Conservation (phyloP, 2,329 filamentous ascomycete genomes). For the Botrytis medusae region DNA sequence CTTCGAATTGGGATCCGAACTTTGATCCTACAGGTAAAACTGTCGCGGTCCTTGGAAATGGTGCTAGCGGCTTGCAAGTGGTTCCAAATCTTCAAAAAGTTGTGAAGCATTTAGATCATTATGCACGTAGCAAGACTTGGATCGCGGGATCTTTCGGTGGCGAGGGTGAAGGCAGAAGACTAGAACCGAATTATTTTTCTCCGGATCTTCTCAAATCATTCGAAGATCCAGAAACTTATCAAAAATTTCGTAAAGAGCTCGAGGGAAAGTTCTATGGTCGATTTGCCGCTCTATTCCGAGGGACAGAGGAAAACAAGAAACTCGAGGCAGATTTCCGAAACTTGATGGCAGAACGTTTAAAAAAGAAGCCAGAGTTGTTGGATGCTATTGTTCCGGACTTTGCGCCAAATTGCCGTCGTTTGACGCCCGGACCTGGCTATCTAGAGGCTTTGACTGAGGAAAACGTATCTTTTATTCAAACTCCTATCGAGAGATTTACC, state of each 20-base stretch:
- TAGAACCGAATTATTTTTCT: conserved; percentile 54
- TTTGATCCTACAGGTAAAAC: conserved; percentile 49
- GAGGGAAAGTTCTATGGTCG: conserved; percentile 63
- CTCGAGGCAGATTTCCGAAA: conserved; percentile 40
- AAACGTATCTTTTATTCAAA: conserved; percentile 62
- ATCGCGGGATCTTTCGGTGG: conserved; percentile 48
- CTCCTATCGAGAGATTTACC: conserved; percentile 58
- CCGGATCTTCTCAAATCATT: conserved; percentile 57
- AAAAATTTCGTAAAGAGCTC: conserved; percentile 56
- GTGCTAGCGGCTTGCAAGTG: conserved; percentile 53
- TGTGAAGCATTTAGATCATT: conserved; percentile 24
- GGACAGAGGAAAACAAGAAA: conserved; percentile 41
- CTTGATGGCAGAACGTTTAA: conserved; percentile 45
- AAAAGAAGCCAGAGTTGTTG: conserved; percentile 43
- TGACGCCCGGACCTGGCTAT: conserved; percentile 56
- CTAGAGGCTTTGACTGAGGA: conserved; percentile 61
- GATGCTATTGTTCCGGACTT: conserved; percentile 43
- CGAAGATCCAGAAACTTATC: conserved; percentile 56
- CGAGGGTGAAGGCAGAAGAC: conserved; percentile 38
- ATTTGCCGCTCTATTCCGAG: conserved; percentile 54
- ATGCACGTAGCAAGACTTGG: conserved; percentile 59
- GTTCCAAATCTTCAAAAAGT: conserved; percentile 45
- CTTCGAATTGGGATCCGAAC: conserved; percentile 58
- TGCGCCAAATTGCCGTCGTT: conserved; percentile 46
- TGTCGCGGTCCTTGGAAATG: conserved; percentile 51